phyloP scores from a whole-genome alignment of 2,329 filamentous ascomycete genomes.

The Cladosporium sp. region DNA sequence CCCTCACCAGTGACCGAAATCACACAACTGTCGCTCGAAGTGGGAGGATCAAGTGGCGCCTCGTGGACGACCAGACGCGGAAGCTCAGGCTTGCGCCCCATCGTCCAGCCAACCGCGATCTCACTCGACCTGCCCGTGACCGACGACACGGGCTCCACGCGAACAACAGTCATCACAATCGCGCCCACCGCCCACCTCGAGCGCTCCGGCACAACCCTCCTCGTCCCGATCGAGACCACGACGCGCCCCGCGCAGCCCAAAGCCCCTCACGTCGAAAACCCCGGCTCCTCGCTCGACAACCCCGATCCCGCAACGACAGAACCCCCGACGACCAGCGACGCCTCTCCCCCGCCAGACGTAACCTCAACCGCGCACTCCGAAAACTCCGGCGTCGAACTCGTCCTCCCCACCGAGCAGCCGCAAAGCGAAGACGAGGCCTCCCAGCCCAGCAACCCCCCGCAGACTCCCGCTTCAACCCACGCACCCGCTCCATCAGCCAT shows the following conservation, averaged over 20 bases:
- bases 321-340: background rate
- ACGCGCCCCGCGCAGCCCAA: background rate
- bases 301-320: background rate
- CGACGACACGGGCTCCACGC: background rate
- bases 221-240: background rate
- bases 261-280: background rate
- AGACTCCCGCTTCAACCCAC: background rate
- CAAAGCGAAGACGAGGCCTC: background rate
- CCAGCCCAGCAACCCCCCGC: background rate
- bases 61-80: background rate
- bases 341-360: background rate
- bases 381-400: background rate
- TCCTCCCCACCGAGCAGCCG: background rate
- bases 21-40: constrained; percentile 2
- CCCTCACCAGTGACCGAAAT: background rate
- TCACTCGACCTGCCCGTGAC: background rate
- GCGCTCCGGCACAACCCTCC: background rate
- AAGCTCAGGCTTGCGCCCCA: background rate
- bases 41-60: background rate
- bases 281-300: background rate
- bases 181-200: background rate
- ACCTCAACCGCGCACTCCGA: background rate
- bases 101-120: background rate
- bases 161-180: background rate
- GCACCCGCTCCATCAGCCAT: background rate